Base-by-base conservation (phyloP, 108 stramenopile species). In the Halocafeteria seosinensis region DNA sequence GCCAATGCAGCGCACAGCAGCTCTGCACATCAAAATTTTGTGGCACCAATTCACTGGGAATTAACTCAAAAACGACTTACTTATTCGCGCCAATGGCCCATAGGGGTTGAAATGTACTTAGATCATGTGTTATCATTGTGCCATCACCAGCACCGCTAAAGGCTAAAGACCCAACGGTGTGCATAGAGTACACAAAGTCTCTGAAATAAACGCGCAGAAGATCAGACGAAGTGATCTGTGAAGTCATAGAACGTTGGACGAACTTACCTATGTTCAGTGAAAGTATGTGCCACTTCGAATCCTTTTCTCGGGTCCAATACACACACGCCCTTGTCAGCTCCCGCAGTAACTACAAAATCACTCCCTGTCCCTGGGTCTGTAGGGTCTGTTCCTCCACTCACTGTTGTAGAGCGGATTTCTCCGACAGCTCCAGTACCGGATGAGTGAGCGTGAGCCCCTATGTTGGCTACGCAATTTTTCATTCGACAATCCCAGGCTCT, bases 81-180 rank as follows among this genome's bases (percentile, higher is more conserved):
- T 59, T n/a, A 35, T 59, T 59, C 2, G 57, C 57, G 2, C 57
- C 57, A 33, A 59, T 33, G 4, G 17, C 57, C 57, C 57, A 59
- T 12, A 59, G 57, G 34, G 57, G 57, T 11, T 2, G 5, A n/a
- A 21, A 33, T 2, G n/a, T 13, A 4, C 2, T 28, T 12, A 26
- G 12, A n/a, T 59, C 57, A n/a, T 59, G 57, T 17, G 27, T 12
- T 13, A 59, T 6, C 13, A 59, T 33, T 35, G n/a, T 1, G 27
- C 57, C 57, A 35, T 59, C 57, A 35, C 57, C 57, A 11, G 57
- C 57, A 11, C 57, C 57, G n/a, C 21, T n/a, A 35, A 59, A 28
- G 2, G 57, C 57, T 2, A 59, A 13, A 35, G 13, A 1, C 5
- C 57, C 57, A 13, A 11, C 57, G 34, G 23, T 35, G 5, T 11